Base-by-base conservation (phyloP, 805 yeast species). In the Hanseniaspora nectarophila region DNA sequence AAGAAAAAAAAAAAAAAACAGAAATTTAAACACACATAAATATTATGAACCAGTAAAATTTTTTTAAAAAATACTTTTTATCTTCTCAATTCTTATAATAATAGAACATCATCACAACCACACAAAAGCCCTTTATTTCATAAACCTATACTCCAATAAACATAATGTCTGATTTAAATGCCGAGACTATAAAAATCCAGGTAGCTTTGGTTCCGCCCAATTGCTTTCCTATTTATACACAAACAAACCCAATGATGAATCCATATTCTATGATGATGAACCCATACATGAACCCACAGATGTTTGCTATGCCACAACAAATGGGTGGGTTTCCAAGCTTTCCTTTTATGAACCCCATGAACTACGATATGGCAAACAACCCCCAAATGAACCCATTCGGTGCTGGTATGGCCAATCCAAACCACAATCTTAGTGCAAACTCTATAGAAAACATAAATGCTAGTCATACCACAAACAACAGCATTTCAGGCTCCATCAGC, bases 151-250 rank as follows among this genome's bases (percentile, higher is more conserved):
- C 31, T 4, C 10, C 31, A 28, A 20, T 16, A 5, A 7, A 23
- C n/a, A 39, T 5, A 24, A 40, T 40, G 43, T 40, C 31, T 21
- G 21, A 28, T 6, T 4, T 29, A 1, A 49, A 26, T 20, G 33
- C 34, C 42, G 46, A 42, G 5, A 39, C 29, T 26, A 28, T 49
- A 18, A 50, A 50, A 26, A n/a, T 50, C 2, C 54, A 50, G 35
- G 39, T 50, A 16, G 54, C 48, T 20, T 31, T 50, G 23, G 48
- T 50, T 31, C 54, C 54, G 7, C 48, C 48, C 12, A 50, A 43
- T 18, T 50, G 53, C 33, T 24, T 42, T 20, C 53, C 53, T 13
- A 49, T 49, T 5, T 49, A 49, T 29, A 42, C 53, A 20, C 34
- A 49, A 39, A 28, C 40, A 24, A 42, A 40, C 32, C 20, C 29